These are phyloP conservation scores for Grammothele lineata DNA, from an alignment of 768 basidiomycete genomes.

Conservation along the genomic window DNA sequence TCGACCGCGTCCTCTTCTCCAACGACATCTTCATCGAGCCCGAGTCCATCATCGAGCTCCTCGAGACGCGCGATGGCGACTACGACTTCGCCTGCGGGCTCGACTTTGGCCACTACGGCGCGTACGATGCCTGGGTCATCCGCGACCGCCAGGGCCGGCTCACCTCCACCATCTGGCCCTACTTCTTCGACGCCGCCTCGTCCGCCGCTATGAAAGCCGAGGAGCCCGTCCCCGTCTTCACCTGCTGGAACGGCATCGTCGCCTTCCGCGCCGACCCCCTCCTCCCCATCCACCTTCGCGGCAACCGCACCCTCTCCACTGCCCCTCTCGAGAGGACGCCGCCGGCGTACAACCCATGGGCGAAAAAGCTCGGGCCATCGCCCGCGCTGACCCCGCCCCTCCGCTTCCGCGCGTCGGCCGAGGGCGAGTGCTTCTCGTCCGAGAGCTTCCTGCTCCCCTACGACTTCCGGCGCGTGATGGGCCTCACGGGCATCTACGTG, in stretches of 20 bases:
- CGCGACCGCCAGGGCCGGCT: conserved; percentile 32
- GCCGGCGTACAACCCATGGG: conserved; percentile 27
- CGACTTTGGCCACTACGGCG: conserved; percentile 32
- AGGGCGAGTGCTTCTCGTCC: conserved; percentile 31
- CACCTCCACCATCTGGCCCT: conserved; percentile 34
- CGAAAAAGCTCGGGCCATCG: conserved; percentile 11
- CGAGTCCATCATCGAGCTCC: conserved; percentile 35
- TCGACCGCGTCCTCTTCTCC: conserved; percentile 37
- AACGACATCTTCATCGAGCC: conserved; percentile 41
- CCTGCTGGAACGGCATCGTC: conserved; percentile 45
- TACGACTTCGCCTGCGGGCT: conserved; percentile 43
- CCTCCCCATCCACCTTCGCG: conserved; percentile 35
- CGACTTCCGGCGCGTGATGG: conserved; percentile 37
- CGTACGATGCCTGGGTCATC: conserved; percentile 37
- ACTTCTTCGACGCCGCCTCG: conserved; percentile 36
- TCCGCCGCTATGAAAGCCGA: conserved; percentile 32
- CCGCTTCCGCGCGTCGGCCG: conserved; percentile 27
- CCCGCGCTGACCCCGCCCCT: conserved; percentile 31
- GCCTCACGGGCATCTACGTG: conserved; percentile 32
- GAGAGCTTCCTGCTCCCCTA: conserved; percentile 41
- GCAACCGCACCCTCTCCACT: conserved; percentile 33
- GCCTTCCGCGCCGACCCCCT: conserved; percentile 38
- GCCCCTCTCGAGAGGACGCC: conserved; percentile 26
- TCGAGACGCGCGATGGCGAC: conserved; percentile 33
- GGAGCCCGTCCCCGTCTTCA: conserved; percentile 39